Percentiles rank a stretch among this genome's conserved stretches.
Evolutionary conservation across 2,329 filamentous ascomycete species (phyloP).

Genomic region (Colletotrichum eleusines): DNA sequence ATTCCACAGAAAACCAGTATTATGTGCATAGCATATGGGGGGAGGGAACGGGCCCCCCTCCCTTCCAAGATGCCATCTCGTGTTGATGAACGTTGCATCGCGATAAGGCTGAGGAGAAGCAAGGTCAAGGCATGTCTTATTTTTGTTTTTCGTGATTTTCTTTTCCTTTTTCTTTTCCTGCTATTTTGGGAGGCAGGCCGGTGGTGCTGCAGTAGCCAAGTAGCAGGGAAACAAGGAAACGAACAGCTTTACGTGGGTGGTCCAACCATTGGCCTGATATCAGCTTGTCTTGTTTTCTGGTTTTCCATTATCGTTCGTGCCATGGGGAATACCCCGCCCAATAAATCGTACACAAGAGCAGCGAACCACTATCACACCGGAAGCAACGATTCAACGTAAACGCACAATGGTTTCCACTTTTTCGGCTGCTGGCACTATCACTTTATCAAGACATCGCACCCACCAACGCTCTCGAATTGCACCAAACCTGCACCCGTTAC

Average conservation of each 20-base stretch:
- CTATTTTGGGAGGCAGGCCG: constrained; percentile 23
- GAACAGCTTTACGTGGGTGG: constrained; percentile 1
- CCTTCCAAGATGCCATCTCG: constrained; percentile 15
- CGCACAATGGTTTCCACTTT: constrained; percentile 12
- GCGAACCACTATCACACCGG: neutral
- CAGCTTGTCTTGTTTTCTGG: neutral
- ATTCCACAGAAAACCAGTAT: neutral
- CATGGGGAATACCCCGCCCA: constrained; percentile 3
- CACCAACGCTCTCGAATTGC: neutral
- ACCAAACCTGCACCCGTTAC: neutral
- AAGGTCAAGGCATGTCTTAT: neutral
- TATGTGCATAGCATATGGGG: neutral
- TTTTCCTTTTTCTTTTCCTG: neutral
- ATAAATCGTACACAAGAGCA: neutral
- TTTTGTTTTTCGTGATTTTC: neutral
- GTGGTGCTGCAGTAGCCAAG: neutral
- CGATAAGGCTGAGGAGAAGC: constrained; percentile 28
- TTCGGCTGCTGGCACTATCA: neutral
- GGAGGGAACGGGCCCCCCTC: neutral
- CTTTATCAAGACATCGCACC: neutral
- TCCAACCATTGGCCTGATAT: neutral
- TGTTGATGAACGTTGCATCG: constrained; percentile 1
- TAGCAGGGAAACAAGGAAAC: constrained; percentile 1
- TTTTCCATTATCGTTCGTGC: constrained; percentile 21
- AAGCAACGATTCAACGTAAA: neutral